Evolutionary conservation across 2,329 filamentous ascomycete species (phyloP).

Genomic region (Pestalotiopsis sp.): DNA sequence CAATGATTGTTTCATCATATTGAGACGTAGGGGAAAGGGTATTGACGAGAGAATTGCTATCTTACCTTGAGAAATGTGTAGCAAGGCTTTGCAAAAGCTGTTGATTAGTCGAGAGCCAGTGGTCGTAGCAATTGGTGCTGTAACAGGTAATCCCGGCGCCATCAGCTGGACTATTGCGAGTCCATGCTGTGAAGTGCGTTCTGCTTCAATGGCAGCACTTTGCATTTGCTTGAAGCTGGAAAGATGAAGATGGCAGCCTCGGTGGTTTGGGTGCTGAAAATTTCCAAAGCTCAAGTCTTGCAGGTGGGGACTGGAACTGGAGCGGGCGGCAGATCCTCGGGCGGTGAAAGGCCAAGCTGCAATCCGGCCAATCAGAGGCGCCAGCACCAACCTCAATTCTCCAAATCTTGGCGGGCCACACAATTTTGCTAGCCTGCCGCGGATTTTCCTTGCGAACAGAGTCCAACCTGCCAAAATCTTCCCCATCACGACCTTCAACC

Average conservation of each 20-base stretch:
- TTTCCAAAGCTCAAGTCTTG: not conserved
- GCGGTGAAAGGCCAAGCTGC: not conserved
- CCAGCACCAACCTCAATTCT: constrained; percentile 1
- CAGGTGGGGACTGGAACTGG: not conserved
- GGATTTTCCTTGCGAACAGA: not conserved
- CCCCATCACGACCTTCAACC: constrained; percentile 26
- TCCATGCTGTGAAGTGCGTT: too few species aligned
- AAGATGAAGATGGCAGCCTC: not conserved
- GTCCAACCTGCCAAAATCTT: constrained; percentile 21
- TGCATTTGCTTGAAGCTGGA: not conserved
- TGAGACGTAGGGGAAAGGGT: constrained; percentile 20
- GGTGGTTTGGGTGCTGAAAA: not conserved
- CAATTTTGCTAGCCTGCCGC: constrained; percentile 6
- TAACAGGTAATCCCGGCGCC: too few species aligned
- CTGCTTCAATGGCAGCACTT: not conserved
- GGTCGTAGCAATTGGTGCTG: too few species aligned
- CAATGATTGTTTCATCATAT: constrained; percentile 73
- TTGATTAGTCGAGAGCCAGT: not conserved
- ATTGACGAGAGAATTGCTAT: not conserved
- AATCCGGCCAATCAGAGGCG: constrained; percentile 1
- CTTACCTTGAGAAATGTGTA: not conserved
- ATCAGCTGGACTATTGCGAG: too few species aligned
- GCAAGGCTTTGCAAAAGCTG: not conserved
- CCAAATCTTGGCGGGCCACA: constrained; percentile 12
- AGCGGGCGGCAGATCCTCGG: constrained; percentile 6